A percentile compares a stretch with the other conserved stretches of the same genome.
Evolutionary conservation across 352 stramenopile species (phyloP).

Genomic region (Globisporangium cederbergense): DNA sequence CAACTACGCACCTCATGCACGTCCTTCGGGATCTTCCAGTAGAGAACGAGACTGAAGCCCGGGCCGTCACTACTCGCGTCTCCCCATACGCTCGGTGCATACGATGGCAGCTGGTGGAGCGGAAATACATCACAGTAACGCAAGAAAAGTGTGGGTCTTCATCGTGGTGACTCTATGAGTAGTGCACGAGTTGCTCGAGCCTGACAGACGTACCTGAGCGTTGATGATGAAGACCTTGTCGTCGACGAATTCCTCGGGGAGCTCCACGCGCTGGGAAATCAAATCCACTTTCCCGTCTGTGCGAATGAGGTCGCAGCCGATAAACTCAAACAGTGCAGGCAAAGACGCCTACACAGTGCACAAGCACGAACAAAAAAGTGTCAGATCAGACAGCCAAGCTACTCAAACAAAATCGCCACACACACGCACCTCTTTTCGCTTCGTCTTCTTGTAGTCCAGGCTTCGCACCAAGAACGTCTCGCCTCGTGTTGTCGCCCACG

Average conservation of each 20-base stretch:
- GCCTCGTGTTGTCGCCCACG: slow-evolving; percentile 41
- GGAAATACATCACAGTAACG: background rate
- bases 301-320: slow-evolving; percentile 69
- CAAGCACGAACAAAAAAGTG: background rate
- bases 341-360: slow-evolving; percentile 31
- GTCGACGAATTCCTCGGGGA: slow-evolving; percentile 48
- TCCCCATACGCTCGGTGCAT: slow-evolving; percentile 72
- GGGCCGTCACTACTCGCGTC: slow-evolving; percentile 59
- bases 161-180: too few relatives aligned
- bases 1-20: slow-evolving; percentile 44
- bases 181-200: too few relatives aligned
- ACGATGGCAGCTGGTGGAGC: slow-evolving; percentile 55
- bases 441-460: slow-evolving; percentile 77
- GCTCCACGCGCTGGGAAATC: slow-evolving; percentile 67
- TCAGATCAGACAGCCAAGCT: background rate
- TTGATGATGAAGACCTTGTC: slow-evolving; percentile 82
- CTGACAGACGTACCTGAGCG: slow-evolving; percentile 32
- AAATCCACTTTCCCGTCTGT: slow-evolving; percentile 71
- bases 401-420: background rate
- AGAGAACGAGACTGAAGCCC: slow-evolving; percentile 73
- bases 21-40: slow-evolving; percentile 72
- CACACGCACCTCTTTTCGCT: slow-evolving; percentile 61
- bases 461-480: slow-evolving; percentile 72
- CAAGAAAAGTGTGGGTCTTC: background rate
- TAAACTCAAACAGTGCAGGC: slow-evolving; percentile 71